Evolutionary conservation across 2,329 filamentous ascomycete species (phyloP), one percentile per base, ranked within the genome.

Genomic region (Cytospora paraplurivora): DNA sequence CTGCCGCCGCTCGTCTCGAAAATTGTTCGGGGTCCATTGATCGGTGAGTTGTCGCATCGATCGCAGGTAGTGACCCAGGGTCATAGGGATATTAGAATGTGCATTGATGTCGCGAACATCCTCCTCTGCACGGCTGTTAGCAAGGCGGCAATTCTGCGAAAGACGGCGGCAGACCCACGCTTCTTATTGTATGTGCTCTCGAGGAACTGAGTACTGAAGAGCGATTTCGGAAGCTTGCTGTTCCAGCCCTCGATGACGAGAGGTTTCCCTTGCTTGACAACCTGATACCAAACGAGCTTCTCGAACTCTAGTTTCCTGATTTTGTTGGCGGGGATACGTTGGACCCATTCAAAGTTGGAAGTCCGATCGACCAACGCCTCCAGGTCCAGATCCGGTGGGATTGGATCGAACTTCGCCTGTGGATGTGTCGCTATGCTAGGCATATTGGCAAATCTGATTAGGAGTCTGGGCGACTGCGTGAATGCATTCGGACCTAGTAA

Each of bases 181-280:
- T 96, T 95, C 69, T 89, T 89, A 68, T 92, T 88, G 72, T 92
- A 87, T 38, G 90, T 90, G 60, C 86, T 82, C 72, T 90, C 88
- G 41, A 99, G 79, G 93, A 94, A 99, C 62, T 87, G 82, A 7
- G 83, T 81, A 50, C 88, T 91, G 75, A 98, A 98, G 0, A 96
- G 85, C 77, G 86, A 86, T 51, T 85, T 85, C 58, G 95, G 90
- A 50, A 97, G 77, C 35, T 85, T 82, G 41, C 87, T 80, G 66
- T 96, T 85, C 82, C 95, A 98, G 19, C 92, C 92, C 71, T 96
- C 92, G 61, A 99, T 90, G 12, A 98, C 91, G 7, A 99, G 80
- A 2, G 95, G 95, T 69, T 92, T 93, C 2, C 95, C 95, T 33
- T 88, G 89, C 56, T 89, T 82, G 58, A 97, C 88, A 17, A 98